phyloP scores from a whole-genome alignment of 805 yeast species.

The Yamadazyma laniorum region DNA sequence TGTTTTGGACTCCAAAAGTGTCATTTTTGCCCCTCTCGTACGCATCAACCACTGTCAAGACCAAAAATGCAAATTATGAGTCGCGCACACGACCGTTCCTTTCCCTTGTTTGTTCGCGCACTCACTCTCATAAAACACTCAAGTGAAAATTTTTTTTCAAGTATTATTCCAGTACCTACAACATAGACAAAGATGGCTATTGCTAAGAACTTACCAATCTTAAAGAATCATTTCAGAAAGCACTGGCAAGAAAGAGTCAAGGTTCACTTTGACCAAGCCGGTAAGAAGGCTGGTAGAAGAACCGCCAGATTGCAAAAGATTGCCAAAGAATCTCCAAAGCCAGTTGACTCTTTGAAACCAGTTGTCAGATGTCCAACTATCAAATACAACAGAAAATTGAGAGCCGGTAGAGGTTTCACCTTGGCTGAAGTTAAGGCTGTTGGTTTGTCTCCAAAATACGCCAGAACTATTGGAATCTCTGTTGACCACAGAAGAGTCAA shows the following conservation, averaged over 20 bases:
- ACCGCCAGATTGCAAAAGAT: conserved; percentile 90
- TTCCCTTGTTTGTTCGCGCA: neutral
- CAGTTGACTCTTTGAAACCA: conserved; percentile 95
- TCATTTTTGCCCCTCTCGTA: too few relatives aligned
- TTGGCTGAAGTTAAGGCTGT: conserved; percentile 98
- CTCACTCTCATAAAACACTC: neutral
- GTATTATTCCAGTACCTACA: conserved; percentile 1
- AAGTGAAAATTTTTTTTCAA: conserved; percentile 8
- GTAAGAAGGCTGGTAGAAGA: conserved; percentile 98
- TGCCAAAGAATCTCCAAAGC: conserved; percentile 95
- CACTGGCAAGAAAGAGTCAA: conserved; percentile 99
- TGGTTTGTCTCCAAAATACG: conserved; percentile 86
- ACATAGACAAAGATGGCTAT: conserved; percentile 63
- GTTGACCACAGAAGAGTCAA: conserved; percentile 99
- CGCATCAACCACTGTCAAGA: too few relatives aligned
- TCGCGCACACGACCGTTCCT: too few relatives aligned
- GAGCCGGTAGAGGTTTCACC: conserved; percentile 99
- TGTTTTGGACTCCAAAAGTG: too few relatives aligned
- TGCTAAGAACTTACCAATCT: conserved; percentile 97
- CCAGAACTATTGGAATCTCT: conserved; percentile 97
- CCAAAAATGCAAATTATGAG: too few relatives aligned
- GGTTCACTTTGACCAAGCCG: conserved; percentile 99
- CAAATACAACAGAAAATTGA: conserved; percentile 98
- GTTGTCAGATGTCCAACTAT: conserved; percentile 98
- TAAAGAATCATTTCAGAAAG: conserved; percentile 99